Evolutionary conservation across 2,329 filamentous ascomycete species (phyloP), one percentile per base, ranked within the genome.

Genomic region (Aspergillus awamori): DNA sequence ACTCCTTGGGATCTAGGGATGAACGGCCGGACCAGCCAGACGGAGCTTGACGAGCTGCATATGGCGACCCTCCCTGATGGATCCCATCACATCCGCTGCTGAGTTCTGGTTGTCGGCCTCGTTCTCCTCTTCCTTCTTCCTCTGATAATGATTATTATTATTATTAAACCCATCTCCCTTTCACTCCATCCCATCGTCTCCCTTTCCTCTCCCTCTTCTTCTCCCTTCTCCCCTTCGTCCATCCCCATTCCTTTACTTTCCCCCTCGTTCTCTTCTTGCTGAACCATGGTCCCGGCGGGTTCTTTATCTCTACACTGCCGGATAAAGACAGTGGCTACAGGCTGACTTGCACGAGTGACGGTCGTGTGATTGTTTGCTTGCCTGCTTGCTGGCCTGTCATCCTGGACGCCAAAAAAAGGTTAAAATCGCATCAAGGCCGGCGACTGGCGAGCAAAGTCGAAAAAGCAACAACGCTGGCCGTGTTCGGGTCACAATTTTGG

Each of bases 71-170:
- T 59, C 61, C 38, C 22, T 22, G 20, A 26, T 28, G 38, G 43
- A 43, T 63, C 62, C 53, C 55, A 60, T 60, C 58, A 55, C 52
- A 53, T 48, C 62, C 56, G 54, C 53, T 60, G 52, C 53, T 36
- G 33, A 36, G 33, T 49, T 53, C 22, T 41, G 13, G 33, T 36
- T 4, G 28, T 60, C 36, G 41, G 41, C 41, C 54, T 61, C 54
- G 43, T 57, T 52, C 47, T 53, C 24, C 58, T 45, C 39, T 45
- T 52, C 58, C 26, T 58, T 60, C 51, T 22, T 58, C 17, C 60
- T 36, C 58, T 53, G 11, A 30, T 30, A 10, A 30, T 30, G 10
- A 30, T 30, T 41, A 15, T 52, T 39, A 15, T 51, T 48, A 15
- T 62, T 49, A 43, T 62, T 47, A 54, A 56, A 52, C 38, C 20